Percentiles rank a stretch among this genome's conserved stretches.
These are phyloP conservation scores for Salix viminalis DNA, from an alignment of 345 rosid species.

Conservation along the genomic window DNA sequence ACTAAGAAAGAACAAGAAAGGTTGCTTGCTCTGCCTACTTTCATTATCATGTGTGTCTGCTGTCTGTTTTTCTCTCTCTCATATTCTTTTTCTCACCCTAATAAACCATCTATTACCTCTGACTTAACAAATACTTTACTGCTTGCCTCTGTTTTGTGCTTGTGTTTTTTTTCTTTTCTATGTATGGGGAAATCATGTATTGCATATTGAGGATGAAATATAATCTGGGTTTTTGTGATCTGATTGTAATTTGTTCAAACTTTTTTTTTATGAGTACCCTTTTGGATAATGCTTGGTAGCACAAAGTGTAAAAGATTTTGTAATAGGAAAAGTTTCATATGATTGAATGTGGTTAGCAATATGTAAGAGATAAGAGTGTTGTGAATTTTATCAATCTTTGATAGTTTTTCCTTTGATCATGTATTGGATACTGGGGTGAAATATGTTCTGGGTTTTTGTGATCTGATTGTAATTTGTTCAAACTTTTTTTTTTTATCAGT, in stretches of 20 bases:
- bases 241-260: background rate
- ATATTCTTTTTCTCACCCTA: background rate
- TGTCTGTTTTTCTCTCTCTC: background rate
- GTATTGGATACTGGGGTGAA: background rate
- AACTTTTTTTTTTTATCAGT: background rate
- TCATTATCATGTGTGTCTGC: background rate
- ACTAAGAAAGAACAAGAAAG: slow-evolving; percentile 3
- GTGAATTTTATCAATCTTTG: background rate
- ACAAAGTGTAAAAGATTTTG: background rate
- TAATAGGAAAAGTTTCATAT: no score
- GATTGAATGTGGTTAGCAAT: background rate
- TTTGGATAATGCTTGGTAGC: background rate
- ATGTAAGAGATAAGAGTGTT: background rate
- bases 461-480: background rate
- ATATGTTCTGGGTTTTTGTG: slow-evolving; percentile 1
- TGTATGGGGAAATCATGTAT: no score
- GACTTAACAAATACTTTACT: background rate
- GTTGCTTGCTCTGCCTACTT: background rate
- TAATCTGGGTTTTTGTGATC: slow-evolving; percentile 4
- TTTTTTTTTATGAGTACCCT: background rate
- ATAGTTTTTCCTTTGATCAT: background rate
- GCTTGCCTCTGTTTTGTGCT: no score
- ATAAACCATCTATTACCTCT: background rate
- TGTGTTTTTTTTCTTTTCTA: background rate
- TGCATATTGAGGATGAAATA: background rate